Evolutionary conservation across 495 filamentous ascomycete species (phyloP), one percentile per base, ranked within the genome.

Genomic region (Hypoxylon fuscum): DNA sequence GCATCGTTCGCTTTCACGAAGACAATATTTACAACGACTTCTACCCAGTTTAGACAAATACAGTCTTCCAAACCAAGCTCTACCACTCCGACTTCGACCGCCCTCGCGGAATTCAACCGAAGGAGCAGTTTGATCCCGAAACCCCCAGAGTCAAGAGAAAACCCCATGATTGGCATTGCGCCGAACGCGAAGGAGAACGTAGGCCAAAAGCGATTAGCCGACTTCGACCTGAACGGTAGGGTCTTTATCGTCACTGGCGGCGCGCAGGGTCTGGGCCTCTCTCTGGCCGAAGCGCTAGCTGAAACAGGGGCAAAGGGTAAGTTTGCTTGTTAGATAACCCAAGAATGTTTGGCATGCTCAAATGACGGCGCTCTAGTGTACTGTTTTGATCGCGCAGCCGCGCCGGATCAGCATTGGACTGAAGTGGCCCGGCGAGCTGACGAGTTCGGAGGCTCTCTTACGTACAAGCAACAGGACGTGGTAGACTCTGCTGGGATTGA

Each of bases 241-340:
- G 84, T 89, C 21, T 84, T 82, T 48, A 71, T 85, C 38, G 83
- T 90, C 31, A 88, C 87, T 0, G 87, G 86, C 18, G 86, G 85
- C 17, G 87, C 80, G 23, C 73, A 81, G 50, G 86, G 88, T 3
- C 72, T 91, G 3, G 88, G 89, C 7, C 74, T 92, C 5, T 79
- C 82, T 3, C 82, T 90, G 72, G 85, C 85, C 1, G 87, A 90
- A 66, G 88, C 86, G 7, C 74, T 90, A n/a, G 80, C 86, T 41
- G 87, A 90, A 65, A 86, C 88, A 11, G 88, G 88, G 8, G 88
- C 84, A 1, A 83, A 82, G 67, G 85, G 86, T 88, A 77, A 25
- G 64, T 48, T 50, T 42, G 20, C 15, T 9, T 18, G 20, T 35
- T 6, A 42, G n/a, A n/a, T n/a, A n/a, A n/a, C n/a, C n/a, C n/a